phyloP scores from a whole-genome alignment of 108 stramenopile genomes.

The Nitzschia palea region DNA sequence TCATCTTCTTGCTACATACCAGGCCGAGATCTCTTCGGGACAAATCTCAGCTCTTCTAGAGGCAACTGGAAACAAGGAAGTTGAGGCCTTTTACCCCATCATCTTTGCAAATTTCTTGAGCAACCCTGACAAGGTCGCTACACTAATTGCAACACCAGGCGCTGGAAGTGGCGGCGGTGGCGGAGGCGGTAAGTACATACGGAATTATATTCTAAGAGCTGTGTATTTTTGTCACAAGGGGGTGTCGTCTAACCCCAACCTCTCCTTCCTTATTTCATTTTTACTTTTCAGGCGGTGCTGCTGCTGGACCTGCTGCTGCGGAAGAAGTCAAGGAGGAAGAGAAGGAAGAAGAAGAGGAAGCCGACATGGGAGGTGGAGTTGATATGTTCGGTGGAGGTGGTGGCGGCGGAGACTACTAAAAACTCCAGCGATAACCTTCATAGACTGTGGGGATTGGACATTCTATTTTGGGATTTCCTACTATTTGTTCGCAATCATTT shows the following conservation, averaged over 20 bases:
- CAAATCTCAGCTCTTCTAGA: conserved; percentile 86
- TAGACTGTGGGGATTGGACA: conserved; percentile 1
- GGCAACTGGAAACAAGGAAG: conserved; percentile 93
- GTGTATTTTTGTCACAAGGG: neutral
- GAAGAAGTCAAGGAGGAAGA: conserved; percentile 71
- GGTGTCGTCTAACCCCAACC: too few species aligned
- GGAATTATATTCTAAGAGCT: neutral
- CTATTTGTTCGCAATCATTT: neutral
- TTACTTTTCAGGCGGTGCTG: conserved; percentile 56
- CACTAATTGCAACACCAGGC: conserved; percentile 79
- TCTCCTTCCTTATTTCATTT: too few species aligned
- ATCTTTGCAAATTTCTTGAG: conserved; percentile 89
- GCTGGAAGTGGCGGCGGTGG: conserved; percentile 70
- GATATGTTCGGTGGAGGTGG: conserved; percentile 87
- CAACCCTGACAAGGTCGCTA: conserved; percentile 74
- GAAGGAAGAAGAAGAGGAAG: conserved; percentile 69
- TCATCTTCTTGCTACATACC: neutral
- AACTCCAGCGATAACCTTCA: conserved; percentile 9
- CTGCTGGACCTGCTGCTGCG: conserved; percentile 60
- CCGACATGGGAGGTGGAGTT: conserved; percentile 74
- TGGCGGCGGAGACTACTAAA: conserved; percentile 62
- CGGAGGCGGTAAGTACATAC: neutral
- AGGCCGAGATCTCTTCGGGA: conserved; percentile 89
- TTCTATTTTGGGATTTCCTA: too few species aligned
- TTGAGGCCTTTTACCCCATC: conserved; percentile 94